A percentile compares a stretch with the other conserved stretches of the same genome.
phyloP scores from a whole-genome alignment of 1,284 basidiomycete species.

The Lentinus polychrous region DNA sequence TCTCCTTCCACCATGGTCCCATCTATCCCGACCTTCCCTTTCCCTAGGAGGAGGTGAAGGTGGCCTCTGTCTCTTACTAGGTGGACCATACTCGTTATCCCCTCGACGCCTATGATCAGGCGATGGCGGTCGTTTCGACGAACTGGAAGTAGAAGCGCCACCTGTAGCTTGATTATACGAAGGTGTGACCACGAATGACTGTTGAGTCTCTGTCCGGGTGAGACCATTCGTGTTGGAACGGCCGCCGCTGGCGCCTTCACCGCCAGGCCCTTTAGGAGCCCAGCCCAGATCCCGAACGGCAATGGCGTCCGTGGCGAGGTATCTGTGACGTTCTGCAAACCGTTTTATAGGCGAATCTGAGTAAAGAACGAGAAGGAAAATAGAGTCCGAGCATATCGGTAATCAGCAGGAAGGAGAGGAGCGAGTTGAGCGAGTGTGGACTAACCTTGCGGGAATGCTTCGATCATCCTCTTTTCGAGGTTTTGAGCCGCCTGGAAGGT shows the following conservation, averaged over 20 bases:
- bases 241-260: constrained; percentile 14
- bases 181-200: constrained; percentile 29
- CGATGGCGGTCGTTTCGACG: constrained; percentile 41
- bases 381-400: no score
- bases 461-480: constrained; percentile 82
- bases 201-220: constrained; percentile 42
- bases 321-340: constrained; percentile 87
- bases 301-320: constrained; percentile 84
- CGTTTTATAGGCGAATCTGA: constrained; percentile 86
- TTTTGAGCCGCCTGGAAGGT: constrained; percentile 87
- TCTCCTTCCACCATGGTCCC: constrained; percentile 38
- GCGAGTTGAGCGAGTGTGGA: not conserved
- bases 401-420: constrained; percentile 4
- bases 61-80: constrained; percentile 46
- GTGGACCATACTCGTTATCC: constrained; percentile 34
- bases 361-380: not conserved
- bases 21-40: constrained; percentile 42
- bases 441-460: constrained; percentile 80
- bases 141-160: constrained; percentile 7
- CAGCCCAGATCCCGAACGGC: constrained; percentile 86
- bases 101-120: constrained; percentile 37
- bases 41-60: constrained; percentile 36
- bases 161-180: constrained; percentile 12
- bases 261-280: constrained; percentile 34
- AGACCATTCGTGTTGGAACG: constrained; percentile 24